Evolutionary conservation across 306 rosid genomes (phyloP).

Genomic region (Pachyrhizus erosus): DNA sequence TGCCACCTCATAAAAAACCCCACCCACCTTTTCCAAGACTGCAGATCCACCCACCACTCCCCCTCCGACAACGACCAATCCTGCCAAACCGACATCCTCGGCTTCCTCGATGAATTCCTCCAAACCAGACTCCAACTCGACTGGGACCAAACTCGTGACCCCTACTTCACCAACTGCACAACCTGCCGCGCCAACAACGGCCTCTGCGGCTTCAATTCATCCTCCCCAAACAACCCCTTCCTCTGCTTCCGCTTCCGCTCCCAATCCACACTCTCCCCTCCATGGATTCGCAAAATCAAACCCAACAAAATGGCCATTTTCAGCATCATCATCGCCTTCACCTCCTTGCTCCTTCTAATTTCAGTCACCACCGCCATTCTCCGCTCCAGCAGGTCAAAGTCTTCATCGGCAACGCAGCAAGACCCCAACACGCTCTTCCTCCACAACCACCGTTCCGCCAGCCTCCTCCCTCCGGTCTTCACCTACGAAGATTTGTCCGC

Average conservation of each 20-base stretch:
- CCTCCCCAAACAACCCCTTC: slow-evolving; percentile 62
- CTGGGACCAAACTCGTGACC: slow-evolving; percentile 76
- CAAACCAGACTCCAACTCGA: slow-evolving; percentile 61
- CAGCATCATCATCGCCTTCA: slow-evolving; percentile 46
- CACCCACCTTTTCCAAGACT: slow-evolving; percentile 50
- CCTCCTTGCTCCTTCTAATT: slow-evolving; percentile 53
- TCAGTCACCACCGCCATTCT: slow-evolving; percentile 38
- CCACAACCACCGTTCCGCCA: slow-evolving; percentile 69
- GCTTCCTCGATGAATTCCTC: slow-evolving; percentile 57
- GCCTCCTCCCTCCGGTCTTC: slow-evolving; percentile 85
- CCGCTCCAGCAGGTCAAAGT: slow-evolving; percentile 51
- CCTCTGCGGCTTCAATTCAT: slow-evolving; percentile 74
- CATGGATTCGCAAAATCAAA: slow-evolving; percentile 54
- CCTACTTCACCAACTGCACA: slow-evolving; percentile 67
- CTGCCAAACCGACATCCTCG: slow-evolving; percentile 74
- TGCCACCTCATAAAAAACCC: slow-evolving; percentile 78
- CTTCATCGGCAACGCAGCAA: slow-evolving; percentile 49
- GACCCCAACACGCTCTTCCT: slow-evolving; percentile 81
- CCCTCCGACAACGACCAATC: slow-evolving; percentile 45
- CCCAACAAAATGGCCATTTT: slow-evolving; percentile 51
- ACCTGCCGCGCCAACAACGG: slow-evolving; percentile 57
- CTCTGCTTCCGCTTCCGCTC: slow-evolving; percentile 57
- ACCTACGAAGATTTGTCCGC: slow-evolving; percentile 75
- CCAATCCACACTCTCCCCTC: slow-evolving; percentile 48
- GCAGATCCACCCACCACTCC: slow-evolving; percentile 57